These are phyloP conservation scores for Simmondsia chinensis DNA, from an alignment of 148 eudicot species.

Conservation along the genomic window DNA sequence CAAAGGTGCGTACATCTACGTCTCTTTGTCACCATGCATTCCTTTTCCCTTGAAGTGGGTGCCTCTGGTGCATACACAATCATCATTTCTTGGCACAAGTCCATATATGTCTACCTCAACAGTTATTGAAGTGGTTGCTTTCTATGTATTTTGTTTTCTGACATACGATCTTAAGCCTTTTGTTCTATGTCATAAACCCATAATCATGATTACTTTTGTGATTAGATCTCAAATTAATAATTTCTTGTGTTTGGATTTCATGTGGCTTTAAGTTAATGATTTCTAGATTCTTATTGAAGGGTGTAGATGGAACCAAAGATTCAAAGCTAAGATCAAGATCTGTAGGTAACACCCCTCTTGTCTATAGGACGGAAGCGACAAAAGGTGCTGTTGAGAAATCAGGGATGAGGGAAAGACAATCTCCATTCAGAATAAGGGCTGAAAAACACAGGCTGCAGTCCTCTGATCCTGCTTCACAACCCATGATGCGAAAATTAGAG, in stretches of 20 bases:
- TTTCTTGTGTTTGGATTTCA: no score
- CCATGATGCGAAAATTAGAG: slow-evolving; percentile 25
- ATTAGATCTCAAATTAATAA: neutral
- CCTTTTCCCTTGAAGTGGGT: neutral
- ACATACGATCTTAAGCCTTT: no score
- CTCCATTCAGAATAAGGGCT: slow-evolving; percentile 9
- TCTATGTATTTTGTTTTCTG: no score
- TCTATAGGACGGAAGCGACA: slow-evolving; percentile 13
- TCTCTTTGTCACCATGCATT: slow-evolving; percentile 1
- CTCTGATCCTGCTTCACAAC: slow-evolving; percentile 2
- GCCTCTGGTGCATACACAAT: no score
- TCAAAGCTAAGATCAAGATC: slow-evolving; percentile 17
- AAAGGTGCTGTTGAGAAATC: slow-evolving; percentile 19
- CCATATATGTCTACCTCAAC: no score
- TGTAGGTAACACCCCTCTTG: slow-evolving; percentile 9
- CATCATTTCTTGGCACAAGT: no score
- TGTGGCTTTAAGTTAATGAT: slow-evolving; percentile 10
- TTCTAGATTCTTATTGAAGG: slow-evolving; percentile 15
- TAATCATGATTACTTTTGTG: neutral
- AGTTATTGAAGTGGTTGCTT: no score
- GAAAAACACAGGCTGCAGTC: slow-evolving; percentile 21
- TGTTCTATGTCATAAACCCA: no score
- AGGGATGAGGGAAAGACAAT: slow-evolving; percentile 15
- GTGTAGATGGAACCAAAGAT: slow-evolving; percentile 17
- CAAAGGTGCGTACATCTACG: slow-evolving; percentile 21